Base-by-base conservation (phyloP, 768 basidiomycete genomes). In the Lentinus brumalis region DNA sequence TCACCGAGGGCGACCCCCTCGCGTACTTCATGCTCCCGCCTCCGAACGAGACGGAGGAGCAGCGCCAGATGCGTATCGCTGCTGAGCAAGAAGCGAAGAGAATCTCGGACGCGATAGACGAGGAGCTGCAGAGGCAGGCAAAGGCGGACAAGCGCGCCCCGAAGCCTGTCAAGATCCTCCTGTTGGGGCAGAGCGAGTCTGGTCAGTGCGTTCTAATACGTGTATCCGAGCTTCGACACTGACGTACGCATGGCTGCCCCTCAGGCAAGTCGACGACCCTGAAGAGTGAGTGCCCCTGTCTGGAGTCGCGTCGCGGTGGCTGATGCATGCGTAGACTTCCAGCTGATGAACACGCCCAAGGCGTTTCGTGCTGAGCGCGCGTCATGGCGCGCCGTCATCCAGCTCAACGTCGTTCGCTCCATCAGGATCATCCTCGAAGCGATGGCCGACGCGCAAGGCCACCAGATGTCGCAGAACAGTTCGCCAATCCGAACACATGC, bases 301-400 rank as follows among this genome's bases (percentile, higher is more conserved):
- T 29, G 21, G 15, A 5, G 15, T 11, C 50, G 42, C 31, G 16
- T 9, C 31, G n/a, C 26, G 21, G 18, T 32, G 44, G 50, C 35
- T 47, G 42, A 46, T 49, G 21, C 41, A 11, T 41, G 53, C n/a
- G 9, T 40, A 91, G 89, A 89, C 71, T 90, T 91, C 66, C 87
- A 87, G 59, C 84, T 91, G 77, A 80, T 81, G 58, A 88, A 85
- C 71, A 82, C 85, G 15, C 76, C 74, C 45, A 78, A 80, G 70
- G 85, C 85, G 57, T 91, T 89, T 83, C 79, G 79, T 50, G 77
- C 78, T 50, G 89, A 93, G 67, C 85, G 89, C n/a, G 76, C 81
- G n/a, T 86, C 87, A 38, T 93, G 91, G 91, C 83, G 88, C 35
- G 79, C 86, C 0, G 87, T 92, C 53, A 82, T 93, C 15, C 89